phyloP scores from a whole-genome alignment of 106 monocot species.

The Dendrobium officinale region DNA sequence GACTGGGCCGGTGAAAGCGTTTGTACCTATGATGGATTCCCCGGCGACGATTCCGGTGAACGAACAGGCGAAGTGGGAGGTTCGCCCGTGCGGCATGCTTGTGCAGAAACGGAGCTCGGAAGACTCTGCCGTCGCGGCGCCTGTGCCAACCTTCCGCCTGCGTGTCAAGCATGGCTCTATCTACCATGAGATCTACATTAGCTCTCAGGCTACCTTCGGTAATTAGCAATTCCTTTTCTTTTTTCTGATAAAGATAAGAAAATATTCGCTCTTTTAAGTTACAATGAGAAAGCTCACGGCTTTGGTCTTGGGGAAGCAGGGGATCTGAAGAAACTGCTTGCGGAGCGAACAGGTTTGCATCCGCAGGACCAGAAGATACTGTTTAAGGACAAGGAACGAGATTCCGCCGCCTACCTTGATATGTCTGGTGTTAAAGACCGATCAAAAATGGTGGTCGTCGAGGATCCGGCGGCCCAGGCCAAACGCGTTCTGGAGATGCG shows the following conservation, averaged over 20 bases:
- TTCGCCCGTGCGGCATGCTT: conserved; percentile 80
- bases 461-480: conserved; percentile 63
- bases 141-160: conserved; percentile 61
- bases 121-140: conserved; percentile 7
- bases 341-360: conserved; percentile 53
- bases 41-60: conserved; percentile 11
- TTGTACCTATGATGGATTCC: conserved; percentile 12
- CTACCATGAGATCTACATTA: conserved; percentile 77
- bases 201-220: conserved; percentile 82
- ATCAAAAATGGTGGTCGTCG: conserved; percentile 56
- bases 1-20: conserved; percentile 2
- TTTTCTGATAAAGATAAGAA: neutral
- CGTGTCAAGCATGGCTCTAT: conserved; percentile 62
- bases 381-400: conserved; percentile 70
- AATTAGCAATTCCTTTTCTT: neutral
- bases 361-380: conserved; percentile 69
- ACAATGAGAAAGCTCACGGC: neutral
- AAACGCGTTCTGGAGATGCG: conserved; percentile 52
- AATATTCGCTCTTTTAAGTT: neutral
- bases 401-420: conserved; percentile 53
- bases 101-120: conserved; percentile 69
- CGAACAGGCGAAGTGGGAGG: conserved; percentile 62
- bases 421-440: conserved; percentile 63
- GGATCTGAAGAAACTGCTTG: conserved; percentile 72
- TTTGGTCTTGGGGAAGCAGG: conserved; percentile 25